phyloP scores from a whole-genome alignment of 495 filamentous ascomycete genomes.

The Xylona heveae region DNA sequence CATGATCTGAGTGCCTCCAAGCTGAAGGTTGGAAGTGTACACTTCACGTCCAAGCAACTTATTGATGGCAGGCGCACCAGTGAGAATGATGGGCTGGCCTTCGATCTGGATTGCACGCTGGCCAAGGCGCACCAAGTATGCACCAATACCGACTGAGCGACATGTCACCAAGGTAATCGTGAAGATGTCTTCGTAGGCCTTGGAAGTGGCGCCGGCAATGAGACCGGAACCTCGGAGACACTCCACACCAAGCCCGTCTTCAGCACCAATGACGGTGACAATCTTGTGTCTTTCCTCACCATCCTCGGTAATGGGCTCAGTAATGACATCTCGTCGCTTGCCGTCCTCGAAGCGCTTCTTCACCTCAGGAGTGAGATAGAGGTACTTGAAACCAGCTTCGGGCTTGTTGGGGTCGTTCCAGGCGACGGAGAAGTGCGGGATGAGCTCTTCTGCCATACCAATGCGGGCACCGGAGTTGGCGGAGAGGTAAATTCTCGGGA shows the following conservation, averaged over 20 bases:
- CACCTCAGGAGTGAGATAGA: slow-evolving; percentile 77
- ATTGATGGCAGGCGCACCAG: slow-evolving; percentile 92
- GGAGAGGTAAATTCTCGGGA: slow-evolving; percentile 92
- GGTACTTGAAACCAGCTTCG: slow-evolving; percentile 89
- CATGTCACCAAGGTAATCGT: slow-evolving; percentile 96
- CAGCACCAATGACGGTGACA: slow-evolving; percentile 78
- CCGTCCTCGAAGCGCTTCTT: slow-evolving; percentile 79
- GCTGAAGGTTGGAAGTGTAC: slow-evolving; percentile 95
- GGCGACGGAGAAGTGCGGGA: slow-evolving; percentile 88
- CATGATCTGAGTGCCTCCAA: slow-evolving; percentile 99
- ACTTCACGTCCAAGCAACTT: slow-evolving; percentile 95
- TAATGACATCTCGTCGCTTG: slow-evolving; percentile 64
- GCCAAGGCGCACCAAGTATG: slow-evolving; percentile 91
- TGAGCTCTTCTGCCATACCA: slow-evolving; percentile 88
- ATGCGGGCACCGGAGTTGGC: slow-evolving; percentile 99
- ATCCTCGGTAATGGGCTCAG: slow-evolving; percentile 62
- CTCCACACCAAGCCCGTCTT: slow-evolving; percentile 93
- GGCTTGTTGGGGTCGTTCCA: slow-evolving; percentile 78
- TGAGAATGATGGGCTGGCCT: slow-evolving; percentile 96
- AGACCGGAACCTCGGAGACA: slow-evolving; percentile 92
- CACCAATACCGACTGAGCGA: slow-evolving; percentile 92
- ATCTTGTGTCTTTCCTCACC: slow-evolving; percentile 90
- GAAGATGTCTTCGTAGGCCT: slow-evolving; percentile 97
- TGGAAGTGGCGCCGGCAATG: slow-evolving; percentile 92
- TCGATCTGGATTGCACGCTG: slow-evolving; percentile 98